Percentiles rank a stretch among this genome's conserved stretches.
phyloP scores from a whole-genome alignment of 2,329 filamentous ascomycete species.

The Cladosporium halotolerans region DNA sequence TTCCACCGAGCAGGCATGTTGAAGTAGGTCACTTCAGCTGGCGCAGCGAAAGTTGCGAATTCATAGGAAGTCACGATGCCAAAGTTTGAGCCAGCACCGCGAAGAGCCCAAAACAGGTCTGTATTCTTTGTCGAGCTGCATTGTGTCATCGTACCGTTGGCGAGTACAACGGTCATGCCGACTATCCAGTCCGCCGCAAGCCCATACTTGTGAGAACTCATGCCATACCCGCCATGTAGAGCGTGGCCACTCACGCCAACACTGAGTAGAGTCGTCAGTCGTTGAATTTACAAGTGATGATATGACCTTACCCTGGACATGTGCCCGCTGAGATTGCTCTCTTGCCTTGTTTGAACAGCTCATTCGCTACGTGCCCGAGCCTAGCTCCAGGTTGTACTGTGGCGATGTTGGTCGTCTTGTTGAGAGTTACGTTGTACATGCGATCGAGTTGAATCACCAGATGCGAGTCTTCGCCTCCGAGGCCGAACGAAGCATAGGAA shows the following conservation, averaged over 20 bases:
- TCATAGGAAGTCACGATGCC: constrained; percentile 18
- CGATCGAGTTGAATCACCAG: constrained; percentile 13
- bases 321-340: constrained; percentile 15
- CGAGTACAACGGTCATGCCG: constrained; percentile 13
- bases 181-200: constrained; percentile 13
- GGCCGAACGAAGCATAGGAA: constrained; percentile 11
- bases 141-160: constrained; percentile 10
- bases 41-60: constrained; percentile 19
- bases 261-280: not conserved
- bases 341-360: constrained; percentile 12
- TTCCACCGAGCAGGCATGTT: constrained; percentile 13
- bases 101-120: constrained; percentile 21
- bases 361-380: constrained; percentile 13
- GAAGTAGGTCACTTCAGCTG: constrained; percentile 13
- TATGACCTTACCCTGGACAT: constrained; percentile 11
- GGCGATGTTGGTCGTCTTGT: constrained; percentile 13
- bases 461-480: constrained; percentile 12
- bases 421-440: constrained; percentile 12
- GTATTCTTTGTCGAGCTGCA: constrained; percentile 10
- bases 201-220: constrained; percentile 14
- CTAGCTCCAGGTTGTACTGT: constrained; percentile 13
- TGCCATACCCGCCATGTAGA: constrained; percentile 14
- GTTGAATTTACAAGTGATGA: not conserved
- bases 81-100: constrained; percentile 18
- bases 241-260: constrained; percentile 14